phyloP scores from a whole-genome alignment of 805 yeast genomes.

The Priceomyces haplophilus region DNA sequence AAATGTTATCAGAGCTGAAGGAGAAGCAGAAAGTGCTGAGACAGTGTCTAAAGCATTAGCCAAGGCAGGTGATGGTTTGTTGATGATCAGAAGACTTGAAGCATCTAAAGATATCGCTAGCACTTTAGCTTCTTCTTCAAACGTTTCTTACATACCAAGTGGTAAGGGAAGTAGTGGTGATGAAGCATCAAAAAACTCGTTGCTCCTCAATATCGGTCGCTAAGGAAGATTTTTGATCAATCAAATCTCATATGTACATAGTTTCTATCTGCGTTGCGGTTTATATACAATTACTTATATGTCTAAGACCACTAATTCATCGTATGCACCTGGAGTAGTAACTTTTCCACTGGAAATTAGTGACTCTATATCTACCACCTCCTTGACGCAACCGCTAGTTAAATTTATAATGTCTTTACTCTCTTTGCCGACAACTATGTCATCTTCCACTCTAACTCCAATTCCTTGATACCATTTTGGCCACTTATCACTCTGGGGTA shows the following conservation, averaged over 20 bases:
- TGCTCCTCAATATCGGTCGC: slow-evolving; percentile 60
- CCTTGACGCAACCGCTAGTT: slow-evolving; percentile 84
- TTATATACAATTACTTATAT: slow-evolving; percentile 13
- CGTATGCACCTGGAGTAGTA: slow-evolving; percentile 44
- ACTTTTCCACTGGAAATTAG: slow-evolving; percentile 57
- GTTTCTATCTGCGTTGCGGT: slow-evolving; percentile 2
- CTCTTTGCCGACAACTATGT: slow-evolving; percentile 73
- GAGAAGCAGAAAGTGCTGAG: slow-evolving; percentile 99
- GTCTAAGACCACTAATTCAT: slow-evolving; percentile 32
- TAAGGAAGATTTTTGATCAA: neutral
- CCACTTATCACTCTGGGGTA: slow-evolving; percentile 69
- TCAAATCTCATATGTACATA: slow-evolving; percentile 5
- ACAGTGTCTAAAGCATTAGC: slow-evolving; percentile 87
- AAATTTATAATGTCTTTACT: slow-evolving; percentile 49
- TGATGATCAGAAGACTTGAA: slow-evolving; percentile 91
- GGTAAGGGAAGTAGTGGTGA: slow-evolving; percentile 32
- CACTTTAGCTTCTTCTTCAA: slow-evolving; percentile 78
- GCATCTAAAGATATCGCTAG: slow-evolving; percentile 94
- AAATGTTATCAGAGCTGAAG: slow-evolving; percentile 93
- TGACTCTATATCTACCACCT: slow-evolving; percentile 74
- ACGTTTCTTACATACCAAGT: slow-evolving; percentile 84
- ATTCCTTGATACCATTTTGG: slow-evolving; percentile 82
- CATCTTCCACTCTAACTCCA: slow-evolving; percentile 94
- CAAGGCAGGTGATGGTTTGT: slow-evolving; percentile 93
- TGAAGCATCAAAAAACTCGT: slow-evolving; percentile 46